Percentiles rank a stretch among this genome's conserved stretches.
Conservation (phyloP, 768 basidiomycete genomes). For the Coprinopsis strossmayeri region DNA sequence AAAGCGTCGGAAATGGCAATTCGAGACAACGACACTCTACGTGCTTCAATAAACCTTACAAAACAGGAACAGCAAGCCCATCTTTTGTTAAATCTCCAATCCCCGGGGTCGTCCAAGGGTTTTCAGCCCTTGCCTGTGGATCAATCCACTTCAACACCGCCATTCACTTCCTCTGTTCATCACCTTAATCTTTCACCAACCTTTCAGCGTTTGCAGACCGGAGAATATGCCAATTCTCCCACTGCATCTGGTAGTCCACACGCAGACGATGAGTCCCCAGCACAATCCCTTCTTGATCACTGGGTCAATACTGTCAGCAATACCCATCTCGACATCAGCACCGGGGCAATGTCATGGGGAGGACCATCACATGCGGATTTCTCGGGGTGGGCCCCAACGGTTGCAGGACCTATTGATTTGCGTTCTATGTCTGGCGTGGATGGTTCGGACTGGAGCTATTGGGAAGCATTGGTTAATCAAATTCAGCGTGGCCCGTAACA, state of each 20-base stretch:
- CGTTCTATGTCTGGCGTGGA: slow-evolving; percentile 45
- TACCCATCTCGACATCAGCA: slow-evolving; percentile 45
- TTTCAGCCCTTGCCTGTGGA: slow-evolving; percentile 25
- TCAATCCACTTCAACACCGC: slow-evolving; percentile 14
- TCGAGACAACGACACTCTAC: slow-evolving; percentile 23
- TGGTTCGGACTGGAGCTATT: slow-evolving; percentile 71
- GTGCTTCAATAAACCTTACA: slow-evolving; percentile 20
- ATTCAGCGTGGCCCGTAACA: slow-evolving; percentile 36
- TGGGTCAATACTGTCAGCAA: slow-evolving; percentile 82
- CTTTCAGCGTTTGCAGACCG: slow-evolving; percentile 57
- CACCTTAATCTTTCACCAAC: slow-evolving; percentile 42
- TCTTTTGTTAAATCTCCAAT: slow-evolving; percentile 41
- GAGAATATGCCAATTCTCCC: slow-evolving; percentile 50
- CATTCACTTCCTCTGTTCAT: slow-evolving; percentile 22
- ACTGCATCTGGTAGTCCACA: slow-evolving; percentile 64
- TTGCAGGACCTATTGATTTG: slow-evolving; percentile 34
- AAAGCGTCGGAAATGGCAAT: slow-evolving; percentile 53
- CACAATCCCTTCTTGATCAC: slow-evolving; percentile 75
- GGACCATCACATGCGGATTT: slow-evolving; percentile 52
- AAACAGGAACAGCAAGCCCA: slow-evolving; percentile 44
- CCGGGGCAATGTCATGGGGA: slow-evolving; percentile 53
- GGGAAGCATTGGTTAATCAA: slow-evolving; percentile 72
- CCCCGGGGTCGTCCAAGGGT: slow-evolving; percentile 25
- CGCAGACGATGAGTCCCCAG: slow-evolving; percentile 69
- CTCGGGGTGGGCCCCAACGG: slow-evolving; percentile 46